Base-by-base conservation (phyloP, 805 yeast genomes). In the Starmerella apicola region DNA sequence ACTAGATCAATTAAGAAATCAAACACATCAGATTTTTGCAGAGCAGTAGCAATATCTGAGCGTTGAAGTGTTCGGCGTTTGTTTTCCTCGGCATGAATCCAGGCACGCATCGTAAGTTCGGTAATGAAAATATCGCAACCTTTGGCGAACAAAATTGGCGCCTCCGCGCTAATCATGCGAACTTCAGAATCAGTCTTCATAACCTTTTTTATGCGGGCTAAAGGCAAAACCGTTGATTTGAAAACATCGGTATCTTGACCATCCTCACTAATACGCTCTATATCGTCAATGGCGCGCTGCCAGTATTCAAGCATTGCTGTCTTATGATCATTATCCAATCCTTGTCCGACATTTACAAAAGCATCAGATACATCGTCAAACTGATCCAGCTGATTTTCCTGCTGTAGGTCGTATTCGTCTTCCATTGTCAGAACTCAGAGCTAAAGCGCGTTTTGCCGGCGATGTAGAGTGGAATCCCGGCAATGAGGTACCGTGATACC, bases 151-250 rank as follows among this genome's bases (percentile, higher is more conserved):
- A 91, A 62, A 25, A 91, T 85, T 2, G 99, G 98, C 1, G 97
- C 97, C 63, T 91, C 99, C 2, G 98, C 97, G 48, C 91, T 76
- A 42, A 91, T 91, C 99, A 91, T 91, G 49, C 85, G 74, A 29
- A 91, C 97, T 49, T 88, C 96, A 56, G 84, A 94, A 58, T 88
- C 97, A 0, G 96, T 86, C 58, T 88, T 88, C 97, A 88, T 88
- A 30, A 88, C 96, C 59, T 88, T 88, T 57, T 91, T 88, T 53
- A 91, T 91, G 51, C 99, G 71, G 4, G 98, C 98, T 40, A 91
- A 67, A 15, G 99, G 99, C 46, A 91, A 66, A 48, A 86, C 95
- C 58, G 91, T 96, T 49, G 83, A 81, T 59, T 84, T 86, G 64
- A 88, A 91, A 57, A 83, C 94, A 56, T 83, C 94, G 56, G 72